Percentiles rank a stretch among this genome's conserved stretches.
These are phyloP conservation scores for Citropsis articulata DNA, from an alignment of 345 rosid species.

Conservation along the genomic window DNA sequence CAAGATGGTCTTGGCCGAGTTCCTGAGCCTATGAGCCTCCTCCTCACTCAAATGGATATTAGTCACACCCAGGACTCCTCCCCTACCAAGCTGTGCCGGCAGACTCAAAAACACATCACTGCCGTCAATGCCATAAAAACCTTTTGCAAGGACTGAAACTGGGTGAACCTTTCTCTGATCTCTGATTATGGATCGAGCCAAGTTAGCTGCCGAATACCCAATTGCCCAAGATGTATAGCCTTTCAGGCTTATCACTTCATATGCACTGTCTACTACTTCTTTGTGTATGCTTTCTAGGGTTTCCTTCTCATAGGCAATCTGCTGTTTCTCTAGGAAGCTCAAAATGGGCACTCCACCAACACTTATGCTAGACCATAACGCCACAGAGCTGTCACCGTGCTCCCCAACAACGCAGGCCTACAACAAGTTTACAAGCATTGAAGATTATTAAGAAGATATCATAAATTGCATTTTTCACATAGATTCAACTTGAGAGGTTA, in stretches of 20 bases:
- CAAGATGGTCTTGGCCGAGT: slow-evolving; percentile 66
- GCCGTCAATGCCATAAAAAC: slow-evolving; percentile 66
- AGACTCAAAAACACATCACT: slow-evolving; percentile 87
- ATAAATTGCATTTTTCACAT: too few species aligned
- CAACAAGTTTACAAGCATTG: background rate
- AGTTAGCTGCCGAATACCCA: slow-evolving; percentile 82
- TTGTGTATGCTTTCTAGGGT: slow-evolving; percentile 76
- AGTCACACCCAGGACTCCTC: slow-evolving; percentile 73
- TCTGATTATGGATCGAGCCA: slow-evolving; percentile 70
- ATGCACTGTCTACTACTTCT: slow-evolving; percentile 61
- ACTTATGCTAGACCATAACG: slow-evolving; percentile 93
- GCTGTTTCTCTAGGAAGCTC: slow-evolving; percentile 67
- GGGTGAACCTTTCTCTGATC: slow-evolving; percentile 93
- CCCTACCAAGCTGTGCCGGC: slow-evolving; percentile 74
- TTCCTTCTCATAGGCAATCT: slow-evolving; percentile 72
- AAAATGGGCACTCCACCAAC: slow-evolving; percentile 89
- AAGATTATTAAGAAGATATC: too few species aligned
- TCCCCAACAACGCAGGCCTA: slow-evolving; percentile 88
- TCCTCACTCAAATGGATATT: slow-evolving; percentile 73
- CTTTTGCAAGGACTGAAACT: slow-evolving; percentile 79
- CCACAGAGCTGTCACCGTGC: slow-evolving; percentile 97
- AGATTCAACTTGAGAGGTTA: too few species aligned
- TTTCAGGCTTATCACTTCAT: slow-evolving; percentile 79
- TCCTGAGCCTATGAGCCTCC: slow-evolving; percentile 53
- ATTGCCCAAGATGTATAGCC: slow-evolving; percentile 99